Conservation (phyloP, 2,329 filamentous ascomycete genomes). For the Colletotrichum limetticola region DNA sequence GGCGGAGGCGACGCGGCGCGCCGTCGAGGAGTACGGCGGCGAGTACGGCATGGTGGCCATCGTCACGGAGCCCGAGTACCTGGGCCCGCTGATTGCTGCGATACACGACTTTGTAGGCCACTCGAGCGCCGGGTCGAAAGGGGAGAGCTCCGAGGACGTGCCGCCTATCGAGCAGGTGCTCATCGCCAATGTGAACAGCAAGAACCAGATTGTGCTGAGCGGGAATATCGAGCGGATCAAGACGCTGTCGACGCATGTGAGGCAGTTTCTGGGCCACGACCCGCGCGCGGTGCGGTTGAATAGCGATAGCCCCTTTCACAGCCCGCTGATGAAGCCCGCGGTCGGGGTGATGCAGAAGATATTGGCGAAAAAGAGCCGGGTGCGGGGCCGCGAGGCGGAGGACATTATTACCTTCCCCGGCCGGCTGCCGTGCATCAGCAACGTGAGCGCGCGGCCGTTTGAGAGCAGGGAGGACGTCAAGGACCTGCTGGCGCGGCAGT, state of each 20-base stretch:
- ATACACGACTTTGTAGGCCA: constrained; percentile 84
- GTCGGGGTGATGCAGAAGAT: constrained; percentile 77
- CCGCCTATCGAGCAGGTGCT: constrained; percentile 87
- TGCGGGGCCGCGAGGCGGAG: constrained; percentile 62
- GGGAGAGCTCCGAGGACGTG: constrained; percentile 73
- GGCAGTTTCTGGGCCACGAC: constrained; percentile 92
- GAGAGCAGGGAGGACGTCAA: constrained; percentile 78
- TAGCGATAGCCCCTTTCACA: constrained; percentile 91
- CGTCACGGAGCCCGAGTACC: constrained; percentile 84
- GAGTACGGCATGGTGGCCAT: constrained; percentile 96
- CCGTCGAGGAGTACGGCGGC: constrained; percentile 74
- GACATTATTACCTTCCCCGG: constrained; percentile 82
- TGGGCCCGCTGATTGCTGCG: constrained; percentile 74
- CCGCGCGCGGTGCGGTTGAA: constrained; percentile 88
- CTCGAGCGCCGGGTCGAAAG: constrained; percentile 71
- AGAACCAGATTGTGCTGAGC: constrained; percentile 94
- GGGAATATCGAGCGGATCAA: constrained; percentile 87
- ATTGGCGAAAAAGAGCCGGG: constrained; percentile 68
- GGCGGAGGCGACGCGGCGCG: constrained; percentile 77
- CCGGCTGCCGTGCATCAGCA: constrained; percentile 81
- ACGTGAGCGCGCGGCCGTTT: constrained; percentile 86
- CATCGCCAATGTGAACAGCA: constrained; percentile 94
- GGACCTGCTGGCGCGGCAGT: constrained; percentile 81
- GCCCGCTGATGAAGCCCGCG: constrained; percentile 89
- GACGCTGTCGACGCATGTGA: constrained; percentile 82